Evolutionary conservation across 345 rosid species (phyloP).

Genomic region (Bruguiera parviflora): DNA sequence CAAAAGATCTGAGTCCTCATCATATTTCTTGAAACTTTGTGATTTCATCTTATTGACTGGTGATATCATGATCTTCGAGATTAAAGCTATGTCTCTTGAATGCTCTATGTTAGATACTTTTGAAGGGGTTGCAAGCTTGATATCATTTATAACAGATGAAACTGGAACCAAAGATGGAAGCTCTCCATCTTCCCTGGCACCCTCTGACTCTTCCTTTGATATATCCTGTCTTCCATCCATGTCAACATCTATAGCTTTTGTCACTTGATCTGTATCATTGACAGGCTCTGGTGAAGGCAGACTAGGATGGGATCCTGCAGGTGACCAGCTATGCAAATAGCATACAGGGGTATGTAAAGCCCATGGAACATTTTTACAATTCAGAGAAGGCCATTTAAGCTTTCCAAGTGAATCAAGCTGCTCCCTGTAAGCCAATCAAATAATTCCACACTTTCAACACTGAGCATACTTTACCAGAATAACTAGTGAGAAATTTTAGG

Average conservation of each 20-base stretch:
- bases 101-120: conserved; percentile 49
- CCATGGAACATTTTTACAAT: conserved; percentile 73
- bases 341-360: conserved; percentile 62
- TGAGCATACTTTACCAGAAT: conserved; percentile 17
- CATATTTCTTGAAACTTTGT: conserved; percentile 63
- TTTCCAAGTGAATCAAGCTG: conserved; percentile 79
- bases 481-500: conserved; percentile 18
- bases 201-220: conserved; percentile 61
- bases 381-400: conserved; percentile 71
- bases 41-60: conserved; percentile 54
- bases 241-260: conserved; percentile 58
- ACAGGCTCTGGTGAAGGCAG: conserved; percentile 40
- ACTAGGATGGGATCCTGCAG: conserved; percentile 40
- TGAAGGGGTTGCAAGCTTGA: conserved; percentile 32
- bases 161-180: conserved; percentile 72
- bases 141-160: conserved; percentile 40
- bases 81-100: conserved; percentile 68
- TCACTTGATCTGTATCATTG: conserved; percentile 38
- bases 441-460: conserved; percentile 41
- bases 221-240: conserved; percentile 47
- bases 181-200: conserved; percentile 86
- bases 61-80: conserved; percentile 72
- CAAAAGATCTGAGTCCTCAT: conserved; percentile 67
- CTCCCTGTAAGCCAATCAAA: conserved; percentile 81
- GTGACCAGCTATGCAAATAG: conserved; percentile 68